A percentile compares a stretch with the other conserved stretches of the same genome.
These are phyloP conservation scores for Rhododendron henanense DNA, from an alignment of 148 eudicot species.

Conservation along the genomic window DNA sequence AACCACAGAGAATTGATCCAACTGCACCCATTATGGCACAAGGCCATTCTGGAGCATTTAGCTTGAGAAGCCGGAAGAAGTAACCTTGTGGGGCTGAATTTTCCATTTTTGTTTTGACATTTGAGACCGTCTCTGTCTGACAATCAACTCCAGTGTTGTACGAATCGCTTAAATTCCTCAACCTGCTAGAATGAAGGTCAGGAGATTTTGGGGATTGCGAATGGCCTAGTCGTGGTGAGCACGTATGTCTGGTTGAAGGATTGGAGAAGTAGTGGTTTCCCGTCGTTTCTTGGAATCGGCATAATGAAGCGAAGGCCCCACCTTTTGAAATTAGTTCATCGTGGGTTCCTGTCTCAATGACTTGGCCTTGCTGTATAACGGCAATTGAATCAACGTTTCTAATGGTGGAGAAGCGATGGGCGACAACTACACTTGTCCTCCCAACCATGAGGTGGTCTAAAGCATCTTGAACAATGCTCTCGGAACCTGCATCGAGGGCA, in stretches of 20 bases:
- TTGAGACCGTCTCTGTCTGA: constrained; percentile 58
- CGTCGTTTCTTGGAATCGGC: constrained; percentile 53
- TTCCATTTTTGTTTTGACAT: constrained; percentile 76
- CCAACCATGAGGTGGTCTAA: too few relatives aligned
- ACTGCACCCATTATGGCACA: constrained; percentile 89
- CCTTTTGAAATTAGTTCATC: too few relatives aligned
- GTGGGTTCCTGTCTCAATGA: too few relatives aligned
- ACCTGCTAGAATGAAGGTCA: constrained; percentile 90
- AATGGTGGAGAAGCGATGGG: too few relatives aligned
- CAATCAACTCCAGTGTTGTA: constrained; percentile 95
- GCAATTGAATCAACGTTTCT: too few relatives aligned
- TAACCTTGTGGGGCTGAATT: constrained; percentile 76
- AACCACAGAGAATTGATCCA: constrained; percentile 59
- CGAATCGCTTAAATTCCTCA: constrained; percentile 81
- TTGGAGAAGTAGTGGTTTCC: constrained; percentile 81
- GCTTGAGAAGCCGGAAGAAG: constrained; percentile 70
- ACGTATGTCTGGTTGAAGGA: constrained; percentile 55
- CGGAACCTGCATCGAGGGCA: too few relatives aligned
- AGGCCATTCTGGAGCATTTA: constrained; percentile 98
- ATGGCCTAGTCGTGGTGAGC: constrained; percentile 68
- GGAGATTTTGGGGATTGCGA: constrained; percentile 83
- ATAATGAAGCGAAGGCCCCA: too few relatives aligned
- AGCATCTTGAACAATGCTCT: too few relatives aligned
- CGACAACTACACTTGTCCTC: too few relatives aligned
- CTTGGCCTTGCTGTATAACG: too few relatives aligned